Evolutionary conservation across 1,284 basidiomycete species (phyloP).

Genomic region (Naganishia albida): DNA sequence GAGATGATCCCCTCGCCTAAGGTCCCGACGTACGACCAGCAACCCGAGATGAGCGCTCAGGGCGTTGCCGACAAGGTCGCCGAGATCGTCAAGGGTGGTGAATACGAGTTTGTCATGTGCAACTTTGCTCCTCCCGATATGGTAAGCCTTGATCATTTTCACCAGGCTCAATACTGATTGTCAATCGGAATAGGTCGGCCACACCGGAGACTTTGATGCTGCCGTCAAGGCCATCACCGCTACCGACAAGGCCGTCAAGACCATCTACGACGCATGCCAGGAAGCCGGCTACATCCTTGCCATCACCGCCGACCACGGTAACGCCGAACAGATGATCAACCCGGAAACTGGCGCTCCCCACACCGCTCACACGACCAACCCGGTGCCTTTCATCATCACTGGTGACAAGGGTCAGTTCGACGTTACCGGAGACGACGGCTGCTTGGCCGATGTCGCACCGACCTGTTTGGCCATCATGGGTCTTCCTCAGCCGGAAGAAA

Average conservation of each 20-base stretch:
- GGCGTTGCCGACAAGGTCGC: conserved; percentile 84
- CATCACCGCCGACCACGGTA: conserved; percentile 89
- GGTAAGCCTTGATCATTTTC: conserved; percentile 57
- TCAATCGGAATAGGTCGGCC: conserved; percentile 64
- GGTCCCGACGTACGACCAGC: conserved; percentile 82
- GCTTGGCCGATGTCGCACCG: conserved; percentile 83
- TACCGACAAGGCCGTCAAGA: conserved; percentile 82
- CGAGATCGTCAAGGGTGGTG: conserved; percentile 68
- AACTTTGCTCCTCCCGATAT: conserved; percentile 94
- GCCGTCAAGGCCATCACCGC: conserved; percentile 78
- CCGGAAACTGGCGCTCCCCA: conserved; percentile 63
- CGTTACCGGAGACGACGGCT: conserved; percentile 62
- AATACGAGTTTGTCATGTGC: conserved; percentile 88
- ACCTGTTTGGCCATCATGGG: conserved; percentile 77
- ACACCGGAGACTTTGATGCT: conserved; percentile 84
- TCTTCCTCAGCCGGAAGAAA: conserved; percentile 61
- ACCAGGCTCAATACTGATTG: background rate
- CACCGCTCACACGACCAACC: conserved; percentile 54
- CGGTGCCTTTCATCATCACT: conserved; percentile 68
- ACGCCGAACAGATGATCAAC: conserved; percentile 82
- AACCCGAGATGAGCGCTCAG: conserved; percentile 83
- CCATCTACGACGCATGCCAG: conserved; percentile 78
- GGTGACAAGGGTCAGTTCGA: conserved; percentile 62
- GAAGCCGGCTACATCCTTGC: conserved; percentile 79
- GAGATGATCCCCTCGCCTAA: conserved; percentile 85